Evolutionary conservation across 805 yeast species (phyloP).

Genomic region (Yamadazyma sp.): DNA sequence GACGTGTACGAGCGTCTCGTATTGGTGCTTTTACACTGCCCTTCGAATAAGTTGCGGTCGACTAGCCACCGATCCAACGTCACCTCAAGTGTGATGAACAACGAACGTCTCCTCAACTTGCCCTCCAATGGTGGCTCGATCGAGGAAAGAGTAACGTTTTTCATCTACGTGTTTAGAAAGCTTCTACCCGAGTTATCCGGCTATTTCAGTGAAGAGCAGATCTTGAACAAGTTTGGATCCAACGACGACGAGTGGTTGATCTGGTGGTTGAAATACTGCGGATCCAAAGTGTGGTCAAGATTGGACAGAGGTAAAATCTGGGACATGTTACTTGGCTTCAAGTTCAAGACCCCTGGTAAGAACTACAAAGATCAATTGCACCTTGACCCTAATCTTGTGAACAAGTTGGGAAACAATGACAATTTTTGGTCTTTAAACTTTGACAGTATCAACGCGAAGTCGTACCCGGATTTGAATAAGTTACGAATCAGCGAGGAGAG

Average conservation of each 20-base stretch:
- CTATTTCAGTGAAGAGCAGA: conserved; percentile 78
- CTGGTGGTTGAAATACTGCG: conserved; percentile 94
- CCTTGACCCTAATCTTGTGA: conserved; percentile 29
- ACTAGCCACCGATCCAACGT: conserved; percentile 24
- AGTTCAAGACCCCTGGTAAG: conserved; percentile 38
- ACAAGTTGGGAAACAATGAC: conserved; percentile 58
- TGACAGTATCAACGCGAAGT: conserved; percentile 9
- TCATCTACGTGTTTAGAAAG: conserved; percentile 60
- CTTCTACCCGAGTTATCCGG: conserved; percentile 73
- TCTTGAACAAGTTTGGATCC: conserved; percentile 53
- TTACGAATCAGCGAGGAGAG: conserved; percentile 1
- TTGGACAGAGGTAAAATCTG: conserved; percentile 84
- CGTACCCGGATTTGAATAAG: conserved; percentile 3
- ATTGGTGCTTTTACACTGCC: conserved; percentile 72
- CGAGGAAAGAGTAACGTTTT: conserved; percentile 66
- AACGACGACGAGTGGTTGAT: conserved; percentile 85
- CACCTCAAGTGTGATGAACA: conserved; percentile 5
- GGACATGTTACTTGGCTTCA: conserved; percentile 85
- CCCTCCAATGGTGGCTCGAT: conserved; percentile 62
- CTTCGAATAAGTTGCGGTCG: conserved; percentile 53
- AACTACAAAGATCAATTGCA: conserved; percentile 33
- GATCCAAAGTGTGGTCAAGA: conserved; percentile 80
- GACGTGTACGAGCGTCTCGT: conserved; percentile 75
- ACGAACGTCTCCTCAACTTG: conserved; percentile 32
- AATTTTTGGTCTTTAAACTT: conserved; percentile 51